phyloP scores from a whole-genome alignment of 331 rosid genomes.

The Cydonia oblonga region DNA sequence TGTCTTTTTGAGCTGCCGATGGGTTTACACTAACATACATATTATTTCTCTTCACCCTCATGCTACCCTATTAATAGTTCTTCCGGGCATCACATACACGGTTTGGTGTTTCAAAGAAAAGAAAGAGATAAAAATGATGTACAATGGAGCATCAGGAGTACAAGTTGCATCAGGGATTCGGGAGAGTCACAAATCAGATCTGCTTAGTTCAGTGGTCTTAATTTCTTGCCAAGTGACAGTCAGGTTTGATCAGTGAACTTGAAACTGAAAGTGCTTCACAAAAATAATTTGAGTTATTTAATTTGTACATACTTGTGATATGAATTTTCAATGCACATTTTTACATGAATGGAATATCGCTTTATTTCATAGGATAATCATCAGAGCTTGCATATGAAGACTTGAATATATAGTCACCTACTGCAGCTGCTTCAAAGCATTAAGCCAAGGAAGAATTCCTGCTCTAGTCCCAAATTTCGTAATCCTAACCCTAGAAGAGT shows the following conservation, averaged over 20 bases:
- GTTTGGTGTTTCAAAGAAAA: background rate
- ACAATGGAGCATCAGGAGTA: background rate
- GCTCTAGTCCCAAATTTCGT: conserved; percentile 22
- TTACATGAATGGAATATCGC: background rate
- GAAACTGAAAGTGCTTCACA: background rate
- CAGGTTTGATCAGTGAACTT: background rate
- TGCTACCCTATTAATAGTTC: background rate
- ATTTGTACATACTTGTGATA: background rate
- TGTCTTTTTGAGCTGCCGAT: background rate
- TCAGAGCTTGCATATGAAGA: background rate
- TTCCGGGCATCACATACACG: background rate
- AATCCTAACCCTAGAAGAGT: conserved; percentile 24
- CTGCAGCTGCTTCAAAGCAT: conserved; percentile 8
- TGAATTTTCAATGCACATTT: background rate
- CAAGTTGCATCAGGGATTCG: background rate
- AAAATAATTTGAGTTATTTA: background rate
- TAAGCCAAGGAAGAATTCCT: conserved; percentile 25
- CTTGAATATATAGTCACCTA: background rate
- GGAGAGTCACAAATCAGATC: background rate
- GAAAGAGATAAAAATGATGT: background rate
- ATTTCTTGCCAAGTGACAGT: background rate
- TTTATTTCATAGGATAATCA: background rate
- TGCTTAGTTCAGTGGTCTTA: background rate
- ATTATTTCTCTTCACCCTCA: background rate
- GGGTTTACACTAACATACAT: background rate